Conservation (phyloP, 805 yeast genomes). For the Ogataea siamensis region DNA sequence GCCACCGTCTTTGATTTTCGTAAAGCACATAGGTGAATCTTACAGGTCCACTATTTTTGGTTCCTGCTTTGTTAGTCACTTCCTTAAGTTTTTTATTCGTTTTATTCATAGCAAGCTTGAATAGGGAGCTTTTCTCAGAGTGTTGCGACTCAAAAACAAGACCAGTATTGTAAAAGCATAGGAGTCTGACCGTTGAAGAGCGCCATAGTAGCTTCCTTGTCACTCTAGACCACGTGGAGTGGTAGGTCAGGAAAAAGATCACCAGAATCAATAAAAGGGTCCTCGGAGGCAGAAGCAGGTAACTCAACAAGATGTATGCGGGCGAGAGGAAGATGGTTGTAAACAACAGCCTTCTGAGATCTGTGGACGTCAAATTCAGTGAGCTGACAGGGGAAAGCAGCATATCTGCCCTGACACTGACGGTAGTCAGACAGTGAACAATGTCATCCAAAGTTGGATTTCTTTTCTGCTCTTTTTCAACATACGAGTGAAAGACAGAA, state of each 20-base stretch:
- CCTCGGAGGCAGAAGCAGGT: constrained; percentile 70
- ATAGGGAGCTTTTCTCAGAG: constrained; percentile 37
- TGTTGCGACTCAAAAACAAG: constrained; percentile 57
- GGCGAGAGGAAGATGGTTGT: constrained; percentile 89
- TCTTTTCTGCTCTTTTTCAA: constrained; percentile 55
- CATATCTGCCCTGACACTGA: constrained; percentile 73
- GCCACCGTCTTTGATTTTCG: constrained; percentile 96
- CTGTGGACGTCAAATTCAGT: constrained; percentile 70
- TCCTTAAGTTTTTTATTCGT: constrained; percentile 40
- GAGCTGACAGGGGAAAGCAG: constrained; percentile 77
- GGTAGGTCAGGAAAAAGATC: constrained; percentile 68
- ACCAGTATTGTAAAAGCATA: constrained; percentile 83
- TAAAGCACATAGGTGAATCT: constrained; percentile 87
- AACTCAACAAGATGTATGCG: constrained; percentile 66
- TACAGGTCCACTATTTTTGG: constrained; percentile 42
- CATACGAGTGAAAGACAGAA: constrained; percentile 53
- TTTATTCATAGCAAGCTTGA: constrained; percentile 55
- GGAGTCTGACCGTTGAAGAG: constrained; percentile 62
- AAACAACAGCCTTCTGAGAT: constrained; percentile 73
- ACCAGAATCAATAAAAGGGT: constrained; percentile 59
- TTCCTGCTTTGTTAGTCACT: constrained; percentile 18
- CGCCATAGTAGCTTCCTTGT: constrained; percentile 86
- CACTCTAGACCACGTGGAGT: constrained; percentile 81
- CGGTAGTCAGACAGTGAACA: constrained; percentile 69
- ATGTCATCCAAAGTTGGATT: constrained; percentile 88